A percentile compares a stretch with the other conserved stretches of the same genome.
phyloP scores from a whole-genome alignment of 2,329 filamentous ascomycete genomes.

The Colletotrichum sp. region DNA sequence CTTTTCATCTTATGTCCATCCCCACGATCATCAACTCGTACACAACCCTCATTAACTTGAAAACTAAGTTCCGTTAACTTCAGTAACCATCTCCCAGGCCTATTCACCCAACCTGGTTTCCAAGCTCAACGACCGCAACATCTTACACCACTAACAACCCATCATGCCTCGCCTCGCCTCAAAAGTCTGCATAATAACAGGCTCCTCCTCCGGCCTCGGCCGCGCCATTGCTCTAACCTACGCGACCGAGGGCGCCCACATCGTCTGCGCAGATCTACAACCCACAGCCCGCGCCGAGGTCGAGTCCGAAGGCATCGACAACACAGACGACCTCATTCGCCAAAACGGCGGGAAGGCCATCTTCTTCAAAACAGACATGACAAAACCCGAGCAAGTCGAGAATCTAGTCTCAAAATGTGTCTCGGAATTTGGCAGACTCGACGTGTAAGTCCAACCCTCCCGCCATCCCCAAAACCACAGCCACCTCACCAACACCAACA shows the following conservation, averaged over 20 bases:
- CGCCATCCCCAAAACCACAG: neutral
- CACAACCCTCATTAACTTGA: neutral
- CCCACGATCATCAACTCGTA: no score
- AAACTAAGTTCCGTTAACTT: rapidly evolving
- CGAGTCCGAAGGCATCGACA: neutral
- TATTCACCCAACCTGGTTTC: rapidly evolving
- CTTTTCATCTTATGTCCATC: no score
- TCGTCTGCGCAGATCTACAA: neutral
- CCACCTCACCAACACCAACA: slow-evolving; percentile 38
- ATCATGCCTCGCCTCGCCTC: neutral
- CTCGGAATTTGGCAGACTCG: neutral
- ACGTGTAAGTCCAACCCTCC: neutral
- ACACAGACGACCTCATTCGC: neutral
- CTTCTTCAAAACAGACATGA: neutral
- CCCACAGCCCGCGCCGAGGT: neutral
- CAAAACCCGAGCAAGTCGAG: neutral
- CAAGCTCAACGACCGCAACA: rapidly evolving
- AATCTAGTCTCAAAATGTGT: neutral
- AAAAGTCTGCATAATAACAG: slow-evolving; percentile 41
- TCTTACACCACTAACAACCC: neutral
- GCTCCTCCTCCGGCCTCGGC: slow-evolving; percentile 49
- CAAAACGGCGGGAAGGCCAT: neutral
- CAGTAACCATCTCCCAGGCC: neutral
- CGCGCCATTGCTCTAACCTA: slow-evolving; percentile 44
- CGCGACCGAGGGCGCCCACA: neutral